phyloP scores from a whole-genome alignment of 2,329 filamentous ascomycete species.

The Colletotrichum navitas region DNA sequence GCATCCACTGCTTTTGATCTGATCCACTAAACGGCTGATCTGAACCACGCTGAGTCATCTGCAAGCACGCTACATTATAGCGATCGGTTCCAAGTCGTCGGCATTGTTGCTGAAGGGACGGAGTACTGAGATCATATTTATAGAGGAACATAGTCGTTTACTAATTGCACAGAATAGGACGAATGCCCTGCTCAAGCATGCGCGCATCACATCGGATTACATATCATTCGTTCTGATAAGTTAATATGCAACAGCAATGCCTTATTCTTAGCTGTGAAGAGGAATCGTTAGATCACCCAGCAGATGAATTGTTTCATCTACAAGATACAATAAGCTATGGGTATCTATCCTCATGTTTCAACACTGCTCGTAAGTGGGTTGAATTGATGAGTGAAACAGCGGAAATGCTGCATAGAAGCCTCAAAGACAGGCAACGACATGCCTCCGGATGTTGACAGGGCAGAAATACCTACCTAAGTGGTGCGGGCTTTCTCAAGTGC shows the following conservation, averaged over 20 bases:
- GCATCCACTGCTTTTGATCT: slow-evolving; percentile 2
- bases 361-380: too few relatives aligned
- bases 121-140: neutral
- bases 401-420: neutral
- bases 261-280: neutral
- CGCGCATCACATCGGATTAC: neutral
- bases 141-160: too few relatives aligned
- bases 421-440: neutral
- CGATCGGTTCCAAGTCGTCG: neutral
- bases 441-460: neutral
- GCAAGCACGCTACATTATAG: neutral
- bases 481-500: neutral
- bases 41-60: neutral
- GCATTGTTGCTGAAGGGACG: neutral
- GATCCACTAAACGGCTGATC: slow-evolving; percentile 4
- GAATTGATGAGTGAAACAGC: neutral
- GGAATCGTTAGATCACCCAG: too few relatives aligned
- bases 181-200: neutral
- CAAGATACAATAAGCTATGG: too few relatives aligned
- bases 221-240: neutral
- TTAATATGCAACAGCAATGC: neutral
- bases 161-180: neutral
- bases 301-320: neutral
- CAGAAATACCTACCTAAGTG: neutral
- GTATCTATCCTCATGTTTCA: neutral